Conservation (phyloP, 2,329 filamentous ascomycete genomes). For the Tolypocladium guangdongense region DNA sequence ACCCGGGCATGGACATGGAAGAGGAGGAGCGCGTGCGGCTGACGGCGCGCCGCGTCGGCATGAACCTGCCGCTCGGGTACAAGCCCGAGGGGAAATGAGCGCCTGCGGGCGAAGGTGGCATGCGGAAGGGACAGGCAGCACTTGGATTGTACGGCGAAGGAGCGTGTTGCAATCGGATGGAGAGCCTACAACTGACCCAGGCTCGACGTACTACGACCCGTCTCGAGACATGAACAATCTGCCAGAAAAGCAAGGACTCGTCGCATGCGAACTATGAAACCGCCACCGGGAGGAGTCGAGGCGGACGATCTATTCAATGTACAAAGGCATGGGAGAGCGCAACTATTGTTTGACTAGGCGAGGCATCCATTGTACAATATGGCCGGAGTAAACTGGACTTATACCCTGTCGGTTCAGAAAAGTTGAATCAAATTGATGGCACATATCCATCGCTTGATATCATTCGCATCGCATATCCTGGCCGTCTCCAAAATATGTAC, state of each 20-base stretch:
- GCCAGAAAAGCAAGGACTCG: neutral
- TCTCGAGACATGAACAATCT: neutral
- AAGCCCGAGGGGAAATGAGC: neutral
- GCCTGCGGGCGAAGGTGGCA: neutral
- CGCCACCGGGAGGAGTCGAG: neutral
- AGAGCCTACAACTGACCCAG: neutral
- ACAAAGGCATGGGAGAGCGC: neutral
- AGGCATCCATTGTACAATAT: neutral
- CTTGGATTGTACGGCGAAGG: neutral
- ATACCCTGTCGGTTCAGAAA: neutral
- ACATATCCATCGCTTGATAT: neutral
- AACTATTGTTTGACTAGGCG: neutral
- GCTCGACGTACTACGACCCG: neutral
- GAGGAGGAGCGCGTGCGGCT: conserved; percentile 75
- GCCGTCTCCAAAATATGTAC: neutral
- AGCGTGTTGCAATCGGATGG: neutral
- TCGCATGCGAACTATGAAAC: neutral
- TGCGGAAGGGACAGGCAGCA: neutral
- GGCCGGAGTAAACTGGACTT: neutral
- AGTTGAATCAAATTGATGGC: neutral
- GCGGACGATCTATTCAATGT: too few relatives aligned
- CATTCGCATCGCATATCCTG: neutral
- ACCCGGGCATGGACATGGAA: conserved; percentile 81
- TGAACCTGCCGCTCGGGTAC: conserved; percentile 69
- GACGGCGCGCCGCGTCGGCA: conserved; percentile 77